phyloP scores from a whole-genome alignment of 2,329 filamentous ascomycete species.

The Penicillium italicum region DNA sequence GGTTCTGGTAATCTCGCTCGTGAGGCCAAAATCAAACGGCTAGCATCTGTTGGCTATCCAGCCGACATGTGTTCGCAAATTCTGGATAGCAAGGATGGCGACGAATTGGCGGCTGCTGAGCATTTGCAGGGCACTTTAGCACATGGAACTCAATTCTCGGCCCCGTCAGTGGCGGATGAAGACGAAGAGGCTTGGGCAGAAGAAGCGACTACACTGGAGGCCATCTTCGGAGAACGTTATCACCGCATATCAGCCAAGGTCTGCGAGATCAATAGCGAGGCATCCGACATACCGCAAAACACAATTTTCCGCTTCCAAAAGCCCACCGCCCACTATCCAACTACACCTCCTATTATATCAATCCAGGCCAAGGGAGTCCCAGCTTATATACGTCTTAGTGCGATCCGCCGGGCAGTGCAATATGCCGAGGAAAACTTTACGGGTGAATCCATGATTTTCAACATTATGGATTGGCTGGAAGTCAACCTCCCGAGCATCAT shows the following conservation, averaged over 20 bases:
- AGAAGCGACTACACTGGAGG: slow-evolving; percentile 76
- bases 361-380: slow-evolving; percentile 68
- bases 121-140: slow-evolving; percentile 70
- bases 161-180: slow-evolving; percentile 16
- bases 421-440: slow-evolving; percentile 67
- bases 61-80: slow-evolving; percentile 76
- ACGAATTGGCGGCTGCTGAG: slow-evolving; percentile 75
- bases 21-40: slow-evolving; percentile 76
- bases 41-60: slow-evolving; percentile 81
- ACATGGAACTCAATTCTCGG: slow-evolving; percentile 37
- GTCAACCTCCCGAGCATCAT: slow-evolving; percentile 78
- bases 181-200: slow-evolving; percentile 70
- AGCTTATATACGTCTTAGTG: slow-evolving; percentile 87
- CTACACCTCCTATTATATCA: slow-evolving; percentile 63
- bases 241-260: slow-evolving; percentile 57
- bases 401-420: slow-evolving; percentile 71
- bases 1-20: slow-evolving; percentile 75
- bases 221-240: slow-evolving; percentile 78
- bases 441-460: slow-evolving; percentile 88
- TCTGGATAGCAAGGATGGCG: slow-evolving; percentile 64
- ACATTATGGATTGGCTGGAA: slow-evolving; percentile 87
- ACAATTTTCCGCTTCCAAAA: slow-evolving; percentile 64
- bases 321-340: slow-evolving; percentile 67
- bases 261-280: slow-evolving; percentile 67
- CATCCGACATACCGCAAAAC: slow-evolving; percentile 42